Base-by-base conservation (phyloP, 2,329 filamentous ascomycete genomes). In the Neonectria hederae region DNA sequence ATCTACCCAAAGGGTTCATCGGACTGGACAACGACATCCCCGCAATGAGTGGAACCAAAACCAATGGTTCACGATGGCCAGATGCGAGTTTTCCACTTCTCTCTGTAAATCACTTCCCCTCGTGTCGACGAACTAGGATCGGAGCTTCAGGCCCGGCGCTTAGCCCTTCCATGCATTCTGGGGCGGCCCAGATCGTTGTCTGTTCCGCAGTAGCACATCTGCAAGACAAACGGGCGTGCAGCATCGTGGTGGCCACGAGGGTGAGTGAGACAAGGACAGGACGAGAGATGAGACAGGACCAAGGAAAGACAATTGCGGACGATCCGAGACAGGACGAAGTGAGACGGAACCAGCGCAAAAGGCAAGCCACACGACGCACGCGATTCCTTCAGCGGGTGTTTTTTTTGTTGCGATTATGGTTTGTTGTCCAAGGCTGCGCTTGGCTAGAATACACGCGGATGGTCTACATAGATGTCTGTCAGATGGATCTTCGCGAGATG, bases 171-270 rank as follows among this genome's bases (percentile, higher is more conserved):
- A 48, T 40, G 43, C 21, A 48, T n/a, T 48, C 45, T 38, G 35
- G 35, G 35, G 22, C 45, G 22, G 45, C 45, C 22, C 26, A 32
- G 48, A 51, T 51, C 26, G 48, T n/a, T 35, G n/a, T 30, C 48
- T 11, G 5, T 21, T 32, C 28, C 28, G 48, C 28, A 51, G 46
- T 51, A 51, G 48, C 26, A 35, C 28, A 26, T 21, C 54, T 43
- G 54, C 42, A 45, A 56, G 45, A 35, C 48, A 32, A 51, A 32
- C 11, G 21, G 48, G n/a, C 45, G 45, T 26, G 45, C 45, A 46
- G 13, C 28, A n/a, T 28, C n/a, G 30, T 42, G 19, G 26, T 56
- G 30, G 17, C 45, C 43, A 57, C 19, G 45, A 30, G n/a, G n/a
- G n/a, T n/a, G n/a, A n/a, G n/a, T n/a, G n/a, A n/a, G n/a, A n/a